A percentile compares a stretch with the other conserved stretches of the same genome.
phyloP scores from a whole-genome alignment of 768 basidiomycete species.

The Pleurotus salmoneostramineus region DNA sequence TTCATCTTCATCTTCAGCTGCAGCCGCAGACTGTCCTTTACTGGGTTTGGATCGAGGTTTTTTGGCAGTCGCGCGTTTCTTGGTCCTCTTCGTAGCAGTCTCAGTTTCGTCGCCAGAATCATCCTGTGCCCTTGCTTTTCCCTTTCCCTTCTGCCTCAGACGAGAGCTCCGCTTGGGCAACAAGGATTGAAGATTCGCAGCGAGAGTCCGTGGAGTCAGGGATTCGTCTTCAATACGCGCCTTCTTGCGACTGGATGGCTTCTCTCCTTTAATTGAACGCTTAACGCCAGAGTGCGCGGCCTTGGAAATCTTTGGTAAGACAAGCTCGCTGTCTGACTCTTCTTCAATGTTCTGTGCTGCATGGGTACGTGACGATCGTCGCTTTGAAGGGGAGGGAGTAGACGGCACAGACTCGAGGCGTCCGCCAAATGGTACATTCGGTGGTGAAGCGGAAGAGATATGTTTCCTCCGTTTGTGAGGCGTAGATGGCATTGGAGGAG shows the following conservation, averaged over 20 bases:
- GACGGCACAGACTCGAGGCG: neutral
- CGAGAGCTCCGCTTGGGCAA: conserved; percentile 1
- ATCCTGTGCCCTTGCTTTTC: neutral
- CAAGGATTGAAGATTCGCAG: neutral
- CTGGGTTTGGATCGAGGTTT: neutral
- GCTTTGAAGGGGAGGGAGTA: neutral
- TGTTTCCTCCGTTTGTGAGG: conserved; percentile 1
- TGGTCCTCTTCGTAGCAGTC: neutral
- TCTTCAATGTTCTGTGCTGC: neutral
- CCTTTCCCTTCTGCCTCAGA: neutral
- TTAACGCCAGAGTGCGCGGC: neutral
- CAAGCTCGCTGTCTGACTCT: neutral
- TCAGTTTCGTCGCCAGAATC: conserved; percentile 4
- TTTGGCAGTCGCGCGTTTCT: neutral
- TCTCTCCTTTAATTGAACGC: neutral
- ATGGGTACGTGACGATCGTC: neutral
- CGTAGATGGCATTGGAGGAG: neutral
- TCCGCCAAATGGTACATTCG: neutral
- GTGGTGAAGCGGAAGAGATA: neutral
- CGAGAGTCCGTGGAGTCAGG: neutral
- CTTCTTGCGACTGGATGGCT: neutral
- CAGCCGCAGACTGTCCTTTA: neutral
- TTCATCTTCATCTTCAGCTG: conserved; percentile 2
- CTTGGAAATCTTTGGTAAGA: neutral
- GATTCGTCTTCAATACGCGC: neutral